Conservation (phyloP, 148 eudicot species). For the Talinum fruticosum region DNA sequence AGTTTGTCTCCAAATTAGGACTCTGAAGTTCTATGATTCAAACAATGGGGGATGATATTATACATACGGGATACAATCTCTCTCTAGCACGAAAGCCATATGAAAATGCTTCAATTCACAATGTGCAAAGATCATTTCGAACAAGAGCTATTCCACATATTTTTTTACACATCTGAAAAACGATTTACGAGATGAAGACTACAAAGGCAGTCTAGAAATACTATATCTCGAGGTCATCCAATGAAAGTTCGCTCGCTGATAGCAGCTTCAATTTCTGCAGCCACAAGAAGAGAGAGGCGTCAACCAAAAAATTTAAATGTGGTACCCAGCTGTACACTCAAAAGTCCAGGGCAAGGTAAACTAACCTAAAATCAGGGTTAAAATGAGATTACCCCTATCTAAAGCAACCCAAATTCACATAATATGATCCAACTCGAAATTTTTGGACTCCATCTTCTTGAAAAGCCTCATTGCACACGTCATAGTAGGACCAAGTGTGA, state of each 20-base stretch:
- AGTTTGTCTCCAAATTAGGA: background rate
- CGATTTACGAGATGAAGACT: background rate
- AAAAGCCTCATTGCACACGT: background rate
- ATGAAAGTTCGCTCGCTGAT: constrained; percentile 57
- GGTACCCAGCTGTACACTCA: background rate
- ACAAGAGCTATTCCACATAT: constrained; percentile 17
- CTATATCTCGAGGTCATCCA: constrained; percentile 78
- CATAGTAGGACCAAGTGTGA: background rate
- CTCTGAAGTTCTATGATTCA: background rate
- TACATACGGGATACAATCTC: background rate
- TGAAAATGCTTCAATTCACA: background rate
- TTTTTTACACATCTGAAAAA: constrained; percentile 16
- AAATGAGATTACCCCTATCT: background rate
- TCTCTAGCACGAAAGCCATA: background rate
- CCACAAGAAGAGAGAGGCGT: background rate
- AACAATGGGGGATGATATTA: background rate
- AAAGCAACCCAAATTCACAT: background rate
- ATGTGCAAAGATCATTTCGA: constrained; percentile 3
- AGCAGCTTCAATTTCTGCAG: constrained; percentile 83
- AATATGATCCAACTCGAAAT: background rate
- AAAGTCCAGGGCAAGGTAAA: background rate
- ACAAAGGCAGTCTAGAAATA: background rate
- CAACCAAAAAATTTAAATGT: background rate
- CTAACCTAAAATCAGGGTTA: background rate
- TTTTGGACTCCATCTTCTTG: background rate